Evolutionary conservation across 257 asterid genomes (phyloP), one percentile per base, ranked within the genome.

Genomic region (Nicotiana noctiflora): DNA sequence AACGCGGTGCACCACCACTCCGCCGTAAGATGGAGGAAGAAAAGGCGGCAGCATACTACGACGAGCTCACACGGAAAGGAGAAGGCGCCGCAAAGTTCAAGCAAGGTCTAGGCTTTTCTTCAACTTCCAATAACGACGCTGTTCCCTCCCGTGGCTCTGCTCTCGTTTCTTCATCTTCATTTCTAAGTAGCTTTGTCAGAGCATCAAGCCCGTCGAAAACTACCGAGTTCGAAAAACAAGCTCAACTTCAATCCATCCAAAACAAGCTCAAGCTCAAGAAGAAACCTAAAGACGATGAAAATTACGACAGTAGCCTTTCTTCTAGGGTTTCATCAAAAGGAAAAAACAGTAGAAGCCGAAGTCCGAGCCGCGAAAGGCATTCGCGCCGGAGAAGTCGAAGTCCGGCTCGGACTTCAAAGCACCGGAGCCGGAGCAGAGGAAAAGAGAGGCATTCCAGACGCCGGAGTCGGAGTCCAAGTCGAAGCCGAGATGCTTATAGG

Each of bases 51-150:
- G 98, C 97, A 2, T 90, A 91, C 82, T 95, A 92, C 90, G 99
- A 93, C 83, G 98, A 95, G 84, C 88, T 95, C 17, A 90, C 91
- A 12, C 97, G 97, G 2, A 89, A 94, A 84, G 99, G 99, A 75
- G 92, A 88, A 55, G 98, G 93, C 75, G 99, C 99, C 80, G 97
- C 99, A 59, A 88, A 93, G 65, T 93, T 91, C 87, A 93, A 93
- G 72, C 99, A 90, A 82, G 97, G 99, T 10, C 96, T 95, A 60
- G 98, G 99, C 81, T 93, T 92, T 87, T 88, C 95, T 21, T 76
- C 93, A 70, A 40, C 82, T 80, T 51, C 80, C 23, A 53, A 89
- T 10, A 75, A 86, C 84, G 89, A 85, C 86, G 86, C 77, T 83
- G 86, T 86, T 81, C 94, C 94, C 0, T 14, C 92, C 55, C 85